Evolutionary conservation across 306 rosid species (phyloP), one percentile per base, ranked within the genome.

Genomic region (Sicyos baderoa): DNA sequence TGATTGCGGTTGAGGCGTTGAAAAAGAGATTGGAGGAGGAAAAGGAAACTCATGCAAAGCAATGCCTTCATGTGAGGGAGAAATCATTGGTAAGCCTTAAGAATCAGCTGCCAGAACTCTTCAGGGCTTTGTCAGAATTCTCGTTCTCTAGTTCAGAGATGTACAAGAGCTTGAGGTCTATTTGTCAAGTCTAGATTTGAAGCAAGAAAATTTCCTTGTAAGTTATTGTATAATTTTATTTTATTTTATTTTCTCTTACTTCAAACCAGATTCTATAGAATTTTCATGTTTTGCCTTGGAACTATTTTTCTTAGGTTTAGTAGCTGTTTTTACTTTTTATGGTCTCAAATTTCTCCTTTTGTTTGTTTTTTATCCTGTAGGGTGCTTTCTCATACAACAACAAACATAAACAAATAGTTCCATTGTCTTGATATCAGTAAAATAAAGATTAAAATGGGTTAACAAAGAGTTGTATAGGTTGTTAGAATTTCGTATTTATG

Each of bases 31-130:
- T 90, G 77, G 89, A 90, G 54, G 81, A 83, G 0, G 97, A 90
- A 68, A 83, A 76, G 68, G 96, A 86, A 32, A 76, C 75, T 57
- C 82, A 88, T 68, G 74, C 40, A 67, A 83, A 58, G 82, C 95
- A 79, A 7, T 81, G 97, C 85, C 67, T 54, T 64, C 95, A 85
- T 58, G 97, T 90, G 82, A 88, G 99, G 75, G 92, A 86, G 68
- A 94, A 90, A 80, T 81, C 99, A 11, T 54, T 90, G 69, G 80
- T 29, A 42, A 88, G 82, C 81, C 87, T 94, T 22, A 83, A 75
- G 76, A 78, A 73, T 68, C 81, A 84, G 74, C 77, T 90, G 85
- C 99, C 97, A 4, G 95, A 90, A 51, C 97, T 94, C 74, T 94
- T 90, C 64, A 67, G 87, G 80, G 86, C 86, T 4, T 61, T 94